Evolutionary conservation across 305 asterid genomes (phyloP).

Genomic region (Fraxinus paxiana): DNA sequence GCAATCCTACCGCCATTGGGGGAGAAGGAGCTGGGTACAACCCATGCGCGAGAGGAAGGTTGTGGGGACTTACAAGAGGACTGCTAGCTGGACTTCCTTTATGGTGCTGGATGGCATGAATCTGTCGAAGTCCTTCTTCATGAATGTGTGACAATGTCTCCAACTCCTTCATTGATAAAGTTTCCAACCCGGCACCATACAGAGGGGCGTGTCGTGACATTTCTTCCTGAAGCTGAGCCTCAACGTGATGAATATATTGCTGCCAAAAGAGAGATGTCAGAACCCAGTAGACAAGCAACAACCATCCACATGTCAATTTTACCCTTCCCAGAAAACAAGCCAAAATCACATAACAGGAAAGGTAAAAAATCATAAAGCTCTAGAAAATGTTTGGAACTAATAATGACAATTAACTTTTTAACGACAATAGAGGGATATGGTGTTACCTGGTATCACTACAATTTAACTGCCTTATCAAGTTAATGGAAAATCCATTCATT

Average conservation of each 20-base stretch:
- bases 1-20: slow-evolving; percentile 66
- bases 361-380: not conserved
- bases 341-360: not conserved
- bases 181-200: slow-evolving; percentile 89
- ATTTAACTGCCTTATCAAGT: not conserved
- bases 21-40: slow-evolving; percentile 56
- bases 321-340: not conserved
- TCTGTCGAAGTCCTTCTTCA: slow-evolving; percentile 94
- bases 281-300: not conserved
- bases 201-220: slow-evolving; percentile 97
- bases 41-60: slow-evolving; percentile 51
- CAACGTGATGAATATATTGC: slow-evolving; percentile 84
- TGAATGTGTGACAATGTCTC: slow-evolving; percentile 85
- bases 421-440: not conserved
- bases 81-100: slow-evolving; percentile 69
- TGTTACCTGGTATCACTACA: not conserved
- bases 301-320: not conserved
- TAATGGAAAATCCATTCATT: not conserved
- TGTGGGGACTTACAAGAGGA: slow-evolving; percentile 61
- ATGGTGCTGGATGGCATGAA: slow-evolving; percentile 71
- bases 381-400: not conserved
- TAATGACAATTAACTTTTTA: not conserved
- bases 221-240: slow-evolving; percentile 88
- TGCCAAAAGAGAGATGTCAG: slow-evolving; percentile 29
- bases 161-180: slow-evolving; percentile 80